Conservation (phyloP, 345 rosid species). For the Linum lewisii region DNA sequence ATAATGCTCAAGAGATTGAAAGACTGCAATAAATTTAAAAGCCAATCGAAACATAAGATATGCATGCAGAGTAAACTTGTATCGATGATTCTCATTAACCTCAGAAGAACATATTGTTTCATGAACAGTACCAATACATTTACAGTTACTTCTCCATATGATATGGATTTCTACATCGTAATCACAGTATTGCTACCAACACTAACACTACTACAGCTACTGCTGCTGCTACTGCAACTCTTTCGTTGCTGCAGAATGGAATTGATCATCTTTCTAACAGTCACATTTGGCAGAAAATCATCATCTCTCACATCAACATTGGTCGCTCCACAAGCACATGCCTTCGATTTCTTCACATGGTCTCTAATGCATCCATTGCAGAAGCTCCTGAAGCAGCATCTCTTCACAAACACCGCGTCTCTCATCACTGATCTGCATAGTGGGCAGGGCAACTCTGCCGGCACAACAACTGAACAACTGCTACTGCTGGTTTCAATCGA, state of each 20-base stretch:
- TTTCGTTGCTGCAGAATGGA: background rate
- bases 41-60: too few species aligned
- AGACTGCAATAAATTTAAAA: too few species aligned
- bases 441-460: background rate
- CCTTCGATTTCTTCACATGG: background rate
- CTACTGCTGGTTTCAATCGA: background rate
- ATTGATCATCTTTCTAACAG: background rate
- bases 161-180: too few species aligned
- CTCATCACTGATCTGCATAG: constrained; percentile 2
- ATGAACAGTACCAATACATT: too few species aligned
- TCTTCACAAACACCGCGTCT: constrained; percentile 4
- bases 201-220: too few species aligned
- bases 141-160: too few species aligned
- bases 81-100: too few species aligned
- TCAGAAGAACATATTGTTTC: too few species aligned
- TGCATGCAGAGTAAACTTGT: too few species aligned
- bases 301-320: background rate
- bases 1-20: too few species aligned
- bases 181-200: too few species aligned
- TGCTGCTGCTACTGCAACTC: too few species aligned
- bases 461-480: background rate
- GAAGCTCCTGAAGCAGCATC: constrained; percentile 5
- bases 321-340: background rate
- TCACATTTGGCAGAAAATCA: background rate
- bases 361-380: constrained; percentile 3